Base-by-base conservation (phyloP, 2,329 filamentous ascomycete genomes). In the Pyrenochaeta sp. region DNA sequence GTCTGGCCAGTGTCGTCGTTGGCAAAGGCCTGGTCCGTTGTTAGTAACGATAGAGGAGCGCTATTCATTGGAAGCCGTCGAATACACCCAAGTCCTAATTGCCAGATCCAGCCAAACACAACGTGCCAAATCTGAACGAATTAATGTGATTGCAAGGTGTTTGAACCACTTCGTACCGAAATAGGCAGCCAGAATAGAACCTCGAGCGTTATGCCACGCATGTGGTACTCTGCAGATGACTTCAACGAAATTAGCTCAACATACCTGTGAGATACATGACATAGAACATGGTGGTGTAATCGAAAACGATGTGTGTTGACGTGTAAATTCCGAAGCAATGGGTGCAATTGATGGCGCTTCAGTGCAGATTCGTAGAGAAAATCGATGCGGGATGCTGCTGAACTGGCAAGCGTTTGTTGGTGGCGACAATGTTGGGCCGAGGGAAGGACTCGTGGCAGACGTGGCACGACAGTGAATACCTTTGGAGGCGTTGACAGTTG, bases 1-100 rank as follows among this genome's bases (percentile, higher is more conserved):
- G 71, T 96, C 90, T 60, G 85, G 86, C 93, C 93, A 97, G 74
- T 90, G 89, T 72, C 93, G 90, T 63, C 93, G 90, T 72, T 89
- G 88, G 81, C 93, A 97, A 67, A 96, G 87, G 76, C 91, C 93
- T 97, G 70, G 48, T 44, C 17, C 11, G 14, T 15, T 18, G 24
- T 26, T 22, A n/a, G 15, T 32, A 17, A 21, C n/a, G n/a, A n/a
- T n/a, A n/a, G n/a, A n/a, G n/a, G n/a, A n/a, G n/a, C n/a, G n/a
- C n/a, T n/a, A n/a, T n/a, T n/a, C n/a, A n/a, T n/a, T 21, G 18
- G 27, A 30, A 30, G 67, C 75, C 73, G n/a, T n/a, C n/a, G n/a
- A n/a, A n/a, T n/a, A n/a, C n/a, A n/a, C n/a, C n/a, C n/a, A n/a
- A n/a, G 18, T 35, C 10, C 20, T 26, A 5, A n/a, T 13, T 24